These are phyloP conservation scores for Berberis vulgaris DNA, from an alignment of 164 flowering plant species.

Conservation along the genomic window DNA sequence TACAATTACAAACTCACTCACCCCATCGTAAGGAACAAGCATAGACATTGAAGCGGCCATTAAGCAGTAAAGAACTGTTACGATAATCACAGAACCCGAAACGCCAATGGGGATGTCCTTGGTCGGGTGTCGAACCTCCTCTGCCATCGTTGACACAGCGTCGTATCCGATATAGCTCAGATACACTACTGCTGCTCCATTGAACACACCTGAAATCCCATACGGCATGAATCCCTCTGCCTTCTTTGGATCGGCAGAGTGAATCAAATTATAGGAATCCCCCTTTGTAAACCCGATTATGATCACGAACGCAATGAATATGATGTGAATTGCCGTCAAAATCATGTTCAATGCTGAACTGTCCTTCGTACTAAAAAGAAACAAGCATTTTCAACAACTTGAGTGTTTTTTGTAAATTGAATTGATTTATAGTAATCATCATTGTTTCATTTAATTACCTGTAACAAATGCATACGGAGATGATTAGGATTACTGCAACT, in stretches of 20 bases:
- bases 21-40: constrained; percentile 85
- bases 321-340: constrained; percentile 55
- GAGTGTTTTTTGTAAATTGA: neutral
- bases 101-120: constrained; percentile 81
- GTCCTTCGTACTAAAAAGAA: constrained; percentile 55
- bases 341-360: constrained; percentile 76
- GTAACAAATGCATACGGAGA: constrained; percentile 56
- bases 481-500: constrained; percentile 40
- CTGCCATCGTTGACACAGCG: constrained; percentile 96
- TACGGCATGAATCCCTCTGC: constrained; percentile 59
- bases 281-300: constrained; percentile 72
- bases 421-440: neutral
- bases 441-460: constrained; percentile 23
- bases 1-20: constrained; percentile 13
- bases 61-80: constrained; percentile 74
- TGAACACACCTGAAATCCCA: constrained; percentile 64
- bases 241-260: constrained; percentile 37
- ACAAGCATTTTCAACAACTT: neutral
- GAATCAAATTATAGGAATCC: constrained; percentile 46
- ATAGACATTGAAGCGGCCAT: constrained; percentile 83
- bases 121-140: constrained; percentile 65
- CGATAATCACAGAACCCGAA: constrained; percentile 74
- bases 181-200: constrained; percentile 85
- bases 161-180: constrained; percentile 93
- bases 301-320: constrained; percentile 67